Evolutionary conservation across 2,329 filamentous ascomycete genomes (phyloP).

Genomic region (Magnaporthiopsis poae): DNA sequence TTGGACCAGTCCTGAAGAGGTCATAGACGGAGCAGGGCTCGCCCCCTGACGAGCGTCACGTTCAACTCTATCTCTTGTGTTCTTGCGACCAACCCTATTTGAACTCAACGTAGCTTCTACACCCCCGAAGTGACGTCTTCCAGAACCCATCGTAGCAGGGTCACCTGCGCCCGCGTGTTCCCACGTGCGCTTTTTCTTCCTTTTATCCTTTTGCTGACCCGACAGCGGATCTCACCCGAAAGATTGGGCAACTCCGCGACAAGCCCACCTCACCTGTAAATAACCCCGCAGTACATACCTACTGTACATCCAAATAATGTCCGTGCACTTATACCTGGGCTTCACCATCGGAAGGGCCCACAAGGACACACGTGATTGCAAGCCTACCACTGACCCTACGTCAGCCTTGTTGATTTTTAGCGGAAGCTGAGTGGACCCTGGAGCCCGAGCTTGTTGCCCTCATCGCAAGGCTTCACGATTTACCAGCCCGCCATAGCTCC

Average conservation of each 20-base stretch:
- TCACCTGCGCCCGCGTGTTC: not conserved
- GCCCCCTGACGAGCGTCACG: not conserved
- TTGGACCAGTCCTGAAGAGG: not conserved
- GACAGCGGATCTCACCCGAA: too few species aligned
- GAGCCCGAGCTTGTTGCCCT: not conserved
- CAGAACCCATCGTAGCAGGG: not conserved
- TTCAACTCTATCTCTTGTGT: not conserved
- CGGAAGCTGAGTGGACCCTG: not conserved
- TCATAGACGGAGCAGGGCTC: not conserved
- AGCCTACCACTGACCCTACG: not conserved
- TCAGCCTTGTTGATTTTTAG: not conserved
- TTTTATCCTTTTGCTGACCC: not conserved
- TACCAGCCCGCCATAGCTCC: not conserved
- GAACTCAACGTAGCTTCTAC: not conserved
- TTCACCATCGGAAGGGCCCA: not conserved
- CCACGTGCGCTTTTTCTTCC: not conserved
- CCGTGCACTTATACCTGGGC: not conserved
- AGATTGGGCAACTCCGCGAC: not conserved
- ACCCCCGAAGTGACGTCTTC: not conserved
- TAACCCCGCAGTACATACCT: not conserved
- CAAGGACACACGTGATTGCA: not conserved
- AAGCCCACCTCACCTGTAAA: too few species aligned
- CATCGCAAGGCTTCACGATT: not conserved
- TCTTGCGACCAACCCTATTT: not conserved
- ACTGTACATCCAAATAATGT: too few species aligned